A percentile compares a stretch with the other conserved stretches of the same genome.
Conservation (phyloP, 1,139 yeast genomes). For the Lodderomyces pseudojiufengensis region DNA sequence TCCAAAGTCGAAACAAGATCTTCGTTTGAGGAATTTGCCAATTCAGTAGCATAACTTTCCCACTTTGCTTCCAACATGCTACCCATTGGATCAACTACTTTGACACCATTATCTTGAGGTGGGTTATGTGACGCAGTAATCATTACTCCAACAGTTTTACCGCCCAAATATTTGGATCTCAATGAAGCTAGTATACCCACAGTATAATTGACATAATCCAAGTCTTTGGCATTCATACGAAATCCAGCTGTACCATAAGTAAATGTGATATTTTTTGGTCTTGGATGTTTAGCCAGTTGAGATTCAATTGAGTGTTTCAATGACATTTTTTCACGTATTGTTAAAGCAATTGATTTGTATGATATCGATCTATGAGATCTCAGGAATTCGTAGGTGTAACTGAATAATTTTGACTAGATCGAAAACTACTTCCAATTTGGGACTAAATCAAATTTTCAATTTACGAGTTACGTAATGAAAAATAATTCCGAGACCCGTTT, state of each 20-base stretch:
- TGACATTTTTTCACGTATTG: constrained; percentile 15
- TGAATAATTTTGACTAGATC: too few relatives aligned
- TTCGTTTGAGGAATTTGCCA: constrained; percentile 67
- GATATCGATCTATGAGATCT: too few relatives aligned
- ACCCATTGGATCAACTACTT: constrained; percentile 89
- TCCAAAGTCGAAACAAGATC: constrained; percentile 25
- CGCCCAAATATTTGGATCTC: constrained; percentile 67
- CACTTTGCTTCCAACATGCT: constrained; percentile 84
- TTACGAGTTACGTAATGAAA: too few relatives aligned
- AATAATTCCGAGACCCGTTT: too few relatives aligned
- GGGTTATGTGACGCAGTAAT: constrained; percentile 98
- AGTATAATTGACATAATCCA: constrained; percentile 82
- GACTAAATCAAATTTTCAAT: too few relatives aligned
- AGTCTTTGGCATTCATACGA: constrained; percentile 64
- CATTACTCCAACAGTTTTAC: constrained; percentile 84
- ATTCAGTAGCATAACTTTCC: constrained; percentile 76
- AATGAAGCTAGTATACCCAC: constrained; percentile 80
- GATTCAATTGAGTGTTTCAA: constrained; percentile 11
- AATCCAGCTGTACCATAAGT: constrained; percentile 97
- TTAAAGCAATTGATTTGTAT: too few relatives aligned
- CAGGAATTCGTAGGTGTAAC: too few relatives aligned
- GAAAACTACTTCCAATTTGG: too few relatives aligned
- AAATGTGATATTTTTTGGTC: constrained; percentile 46
- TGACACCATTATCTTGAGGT: constrained; percentile 93
- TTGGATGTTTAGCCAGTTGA: constrained; percentile 30